Evolutionary conservation across 2,329 filamentous ascomycete genomes (phyloP).

Genomic region (Aureobasidium leucospermi): DNA sequence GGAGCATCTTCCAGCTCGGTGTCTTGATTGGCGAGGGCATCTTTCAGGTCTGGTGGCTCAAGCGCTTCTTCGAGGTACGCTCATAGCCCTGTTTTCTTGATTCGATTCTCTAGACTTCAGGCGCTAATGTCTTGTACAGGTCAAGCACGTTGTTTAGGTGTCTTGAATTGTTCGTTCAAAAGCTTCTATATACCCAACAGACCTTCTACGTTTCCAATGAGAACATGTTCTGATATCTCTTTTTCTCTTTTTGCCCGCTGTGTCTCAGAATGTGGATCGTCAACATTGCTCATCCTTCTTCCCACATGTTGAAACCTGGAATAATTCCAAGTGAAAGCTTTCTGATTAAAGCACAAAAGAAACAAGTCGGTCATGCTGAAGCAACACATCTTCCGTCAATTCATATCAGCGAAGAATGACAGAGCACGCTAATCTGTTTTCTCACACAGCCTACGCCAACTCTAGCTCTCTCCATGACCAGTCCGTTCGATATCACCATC

Average conservation of each 20-base stretch:
- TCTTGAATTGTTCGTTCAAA: background rate
- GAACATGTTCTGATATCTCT: slow-evolving; percentile 6
- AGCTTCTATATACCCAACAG: slow-evolving; percentile 4
- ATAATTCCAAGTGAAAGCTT: too few relatives aligned
- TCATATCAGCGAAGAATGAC: too few relatives aligned
- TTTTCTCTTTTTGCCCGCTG: too few relatives aligned
- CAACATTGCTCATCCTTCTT: too few relatives aligned
- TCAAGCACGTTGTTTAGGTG: slow-evolving; percentile 32
- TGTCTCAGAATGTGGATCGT: background rate
- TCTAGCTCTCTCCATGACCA: too few relatives aligned
- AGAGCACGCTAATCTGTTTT: too few relatives aligned
- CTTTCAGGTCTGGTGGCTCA: slow-evolving; percentile 99
- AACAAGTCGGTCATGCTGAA: too few relatives aligned
- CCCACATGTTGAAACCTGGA: too few relatives aligned
- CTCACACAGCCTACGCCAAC: too few relatives aligned
- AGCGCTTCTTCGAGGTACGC: slow-evolving; percentile 86
- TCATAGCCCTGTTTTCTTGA: slow-evolving; percentile 13
- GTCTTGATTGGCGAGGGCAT: slow-evolving; percentile 85
- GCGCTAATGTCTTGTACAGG: slow-evolving; percentile 22
- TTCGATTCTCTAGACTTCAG: background rate
- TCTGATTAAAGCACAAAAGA: too few relatives aligned
- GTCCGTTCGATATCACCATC: too few relatives aligned
- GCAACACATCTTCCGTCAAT: too few relatives aligned
- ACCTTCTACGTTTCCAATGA: slow-evolving; percentile 11
- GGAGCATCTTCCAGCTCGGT: slow-evolving; percentile 92